phyloP scores from a whole-genome alignment of 352 stramenopile genomes.

The Phytophthora sp. region DNA sequence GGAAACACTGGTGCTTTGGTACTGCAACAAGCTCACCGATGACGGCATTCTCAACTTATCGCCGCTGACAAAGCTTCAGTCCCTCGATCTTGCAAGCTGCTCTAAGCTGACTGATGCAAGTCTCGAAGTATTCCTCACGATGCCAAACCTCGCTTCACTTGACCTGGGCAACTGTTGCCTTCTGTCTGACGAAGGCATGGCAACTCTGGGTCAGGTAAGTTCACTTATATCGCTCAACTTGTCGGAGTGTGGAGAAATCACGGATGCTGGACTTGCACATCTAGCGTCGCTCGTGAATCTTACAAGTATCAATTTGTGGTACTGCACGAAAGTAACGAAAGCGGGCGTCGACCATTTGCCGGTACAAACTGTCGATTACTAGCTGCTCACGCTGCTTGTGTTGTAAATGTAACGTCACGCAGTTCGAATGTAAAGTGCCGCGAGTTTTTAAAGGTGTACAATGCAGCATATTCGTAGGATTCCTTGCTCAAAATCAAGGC shows the following conservation, averaged over 20 bases:
- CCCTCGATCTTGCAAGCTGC: constrained; percentile 78
- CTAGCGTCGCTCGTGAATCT: constrained; percentile 57
- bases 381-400: too few species aligned
- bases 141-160: constrained; percentile 62
- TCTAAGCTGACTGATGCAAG: constrained; percentile 66
- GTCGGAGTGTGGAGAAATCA: constrained; percentile 75
- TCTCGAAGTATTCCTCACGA: constrained; percentile 54
- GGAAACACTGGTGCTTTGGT: constrained; percentile 77
- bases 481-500: constrained; percentile 28
- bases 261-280: constrained; percentile 56
- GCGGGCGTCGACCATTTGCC: constrained; percentile 58
- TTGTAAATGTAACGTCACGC: too few species aligned
- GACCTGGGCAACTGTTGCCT: constrained; percentile 87
- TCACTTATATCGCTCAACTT: constrained; percentile 76
- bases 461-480: constrained; percentile 32
- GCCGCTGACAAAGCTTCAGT: constrained; percentile 55
- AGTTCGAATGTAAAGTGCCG: too few species aligned
- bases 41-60: constrained; percentile 45
- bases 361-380: constrained; percentile 54
- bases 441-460: too few species aligned
- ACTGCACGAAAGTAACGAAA: constrained; percentile 78
- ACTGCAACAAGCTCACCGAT: constrained; percentile 89
- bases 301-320: constrained; percentile 78
- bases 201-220: constrained; percentile 45
- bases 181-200: constrained; percentile 70